Evolutionary conservation across 257 asterid species (phyloP), one percentile per base, ranked within the genome.

Genomic region (Solanum pinnatisectum): DNA sequence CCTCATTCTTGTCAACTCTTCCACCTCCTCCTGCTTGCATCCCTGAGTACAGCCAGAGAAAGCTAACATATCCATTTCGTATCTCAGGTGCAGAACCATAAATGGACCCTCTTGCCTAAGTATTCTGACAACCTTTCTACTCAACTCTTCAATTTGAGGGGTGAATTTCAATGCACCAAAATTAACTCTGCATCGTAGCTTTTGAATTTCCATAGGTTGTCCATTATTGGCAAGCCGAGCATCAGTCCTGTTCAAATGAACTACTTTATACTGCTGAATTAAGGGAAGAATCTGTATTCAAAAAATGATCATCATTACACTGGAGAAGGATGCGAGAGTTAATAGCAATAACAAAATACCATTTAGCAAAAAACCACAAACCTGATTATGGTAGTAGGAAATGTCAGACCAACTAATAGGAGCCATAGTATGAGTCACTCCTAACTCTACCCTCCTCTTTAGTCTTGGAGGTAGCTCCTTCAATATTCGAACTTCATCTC

Each of bases 391-490:
- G 91, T 94, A 94, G 90, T 94, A 94, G 60, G 98, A 91, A 88
- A 93, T 90, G 78, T 94, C 92, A 4, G 98, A 94, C 98, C 96
- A 94, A 89, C 98, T 94, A 88, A 94, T 88, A 44, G 98, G 98
- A 32, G 95, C 91, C 89, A 93, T 89, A 87, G 91, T 91, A n/a
- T 93, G 88, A 35, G 90, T 88, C 90, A 86, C 79, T 89, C 96
- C 95, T 3, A 85, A 89, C 78, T 93, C 91, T 40, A 93, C 94
- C 87, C 94, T 94, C 60, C 89, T 90, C 87, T 93, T 89, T 56
- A 94, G 93, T 82, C 93, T 88, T 33, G 95, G 91, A 10, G 98
- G 96, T 77, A 94, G 95, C 88, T 93, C 93, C 90, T 90, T 93
- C 68, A 92, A 89, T 90, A 94, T 91, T 84, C 95, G 93, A 49